phyloP scores from a whole-genome alignment of 176 grass and related monocot species.

The Phyllostachys edulis region DNA sequence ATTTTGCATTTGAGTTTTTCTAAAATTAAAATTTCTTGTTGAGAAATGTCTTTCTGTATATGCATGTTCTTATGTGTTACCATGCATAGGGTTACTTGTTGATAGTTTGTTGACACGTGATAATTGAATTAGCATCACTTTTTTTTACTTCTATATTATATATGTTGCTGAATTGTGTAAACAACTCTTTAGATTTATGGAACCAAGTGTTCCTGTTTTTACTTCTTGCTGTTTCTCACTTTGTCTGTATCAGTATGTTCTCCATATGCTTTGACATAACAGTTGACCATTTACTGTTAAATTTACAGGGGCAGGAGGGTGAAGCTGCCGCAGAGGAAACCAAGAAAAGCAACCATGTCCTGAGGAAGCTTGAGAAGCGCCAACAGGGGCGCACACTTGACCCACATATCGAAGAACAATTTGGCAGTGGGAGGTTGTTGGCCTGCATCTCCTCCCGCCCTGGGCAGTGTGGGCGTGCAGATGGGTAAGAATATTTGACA shows the following conservation, averaged over 20 bases:
- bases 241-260: neutral
- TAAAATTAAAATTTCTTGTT: neutral
- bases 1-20: neutral
- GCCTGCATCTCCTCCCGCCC: constrained; percentile 80
- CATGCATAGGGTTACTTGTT: neutral
- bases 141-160: too few relatives aligned
- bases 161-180: neutral
- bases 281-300: neutral
- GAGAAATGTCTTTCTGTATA: neutral
- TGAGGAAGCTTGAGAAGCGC: constrained; percentile 68
- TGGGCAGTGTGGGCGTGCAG: constrained; percentile 73
- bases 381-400: constrained; percentile 69
- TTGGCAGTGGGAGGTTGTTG: constrained; percentile 61
- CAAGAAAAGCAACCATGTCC: constrained; percentile 65
- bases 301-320: constrained; percentile 39
- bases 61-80: neutral
- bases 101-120: neutral
- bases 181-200: neutral
- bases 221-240: neutral
- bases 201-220: neutral
- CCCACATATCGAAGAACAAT: constrained; percentile 76
- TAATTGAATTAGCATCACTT: neutral
- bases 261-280: neutral
- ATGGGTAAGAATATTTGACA: constrained; percentile 50
- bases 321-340: constrained; percentile 51